Evolutionary conservation across 164 flowering plant species (phyloP).

Genomic region (Macadamia tetraphylla): DNA sequence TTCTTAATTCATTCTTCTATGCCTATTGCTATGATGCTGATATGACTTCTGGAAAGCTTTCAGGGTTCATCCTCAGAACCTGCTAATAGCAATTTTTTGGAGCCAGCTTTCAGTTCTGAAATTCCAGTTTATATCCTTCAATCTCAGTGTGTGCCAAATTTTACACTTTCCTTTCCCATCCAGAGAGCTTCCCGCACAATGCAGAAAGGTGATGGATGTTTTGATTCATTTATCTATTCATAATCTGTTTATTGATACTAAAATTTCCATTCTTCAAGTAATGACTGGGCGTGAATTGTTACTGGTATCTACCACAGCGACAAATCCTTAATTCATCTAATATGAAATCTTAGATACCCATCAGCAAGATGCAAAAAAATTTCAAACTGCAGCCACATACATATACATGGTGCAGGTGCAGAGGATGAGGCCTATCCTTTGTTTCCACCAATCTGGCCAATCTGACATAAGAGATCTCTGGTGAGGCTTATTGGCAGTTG

Average conservation of each 20-base stretch:
- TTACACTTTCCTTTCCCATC: constrained; percentile 39
- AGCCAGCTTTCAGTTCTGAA: constrained; percentile 55
- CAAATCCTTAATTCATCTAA: too few relatives aligned
- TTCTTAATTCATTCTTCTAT: constrained; percentile 1
- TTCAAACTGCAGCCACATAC: too few relatives aligned
- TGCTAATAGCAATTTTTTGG: constrained; percentile 31
- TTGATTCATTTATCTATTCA: neutral
- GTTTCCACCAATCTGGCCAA: neutral
- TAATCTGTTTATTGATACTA: too few relatives aligned
- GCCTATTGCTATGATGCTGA: constrained; percentile 6
- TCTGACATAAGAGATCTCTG: neutral
- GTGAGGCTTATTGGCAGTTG: neutral
- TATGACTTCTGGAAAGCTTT: constrained; percentile 14
- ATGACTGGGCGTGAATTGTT: too few relatives aligned
- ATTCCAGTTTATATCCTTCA: constrained; percentile 52
- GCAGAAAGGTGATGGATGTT: constrained; percentile 35
- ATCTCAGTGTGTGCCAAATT: constrained; percentile 48
- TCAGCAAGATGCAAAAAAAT: too few relatives aligned
- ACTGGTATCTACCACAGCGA: too few relatives aligned
- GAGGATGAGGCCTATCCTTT: too few relatives aligned
- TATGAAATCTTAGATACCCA: too few relatives aligned
- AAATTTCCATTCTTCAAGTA: too few relatives aligned
- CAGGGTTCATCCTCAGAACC: constrained; percentile 65
- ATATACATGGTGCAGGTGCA: too few relatives aligned
- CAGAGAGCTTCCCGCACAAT: constrained; percentile 16